Percentiles rank a stretch among this genome's conserved stretches.
Conservation (phyloP, 441 rosid species). For the Gossypium lobatum region DNA sequence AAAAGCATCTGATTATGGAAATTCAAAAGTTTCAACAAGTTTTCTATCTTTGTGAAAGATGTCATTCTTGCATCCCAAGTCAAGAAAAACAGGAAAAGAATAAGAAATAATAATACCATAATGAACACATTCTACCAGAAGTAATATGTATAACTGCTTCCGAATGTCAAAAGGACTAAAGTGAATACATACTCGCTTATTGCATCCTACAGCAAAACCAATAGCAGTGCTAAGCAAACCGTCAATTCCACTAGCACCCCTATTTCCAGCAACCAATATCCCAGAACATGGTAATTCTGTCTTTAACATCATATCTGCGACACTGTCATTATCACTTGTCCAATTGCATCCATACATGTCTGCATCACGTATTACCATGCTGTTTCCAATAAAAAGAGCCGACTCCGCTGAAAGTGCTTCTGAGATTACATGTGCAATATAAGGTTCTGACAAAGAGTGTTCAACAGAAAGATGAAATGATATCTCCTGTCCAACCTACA, state of each 20-base stretch:
- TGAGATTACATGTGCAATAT: slow-evolving; percentile 65
- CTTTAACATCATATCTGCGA: slow-evolving; percentile 35
- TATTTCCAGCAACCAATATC: slow-evolving; percentile 78
- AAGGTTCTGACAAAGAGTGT: slow-evolving; percentile 69
- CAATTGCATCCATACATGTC: slow-evolving; percentile 79
- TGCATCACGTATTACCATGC: slow-evolving; percentile 94
- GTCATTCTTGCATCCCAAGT: not conserved
- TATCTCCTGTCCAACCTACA: slow-evolving; percentile 68
- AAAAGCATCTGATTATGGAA: not conserved
- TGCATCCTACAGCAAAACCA: slow-evolving; percentile 91
- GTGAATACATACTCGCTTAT: slow-evolving; percentile 51
- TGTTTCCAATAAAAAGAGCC: slow-evolving; percentile 89
- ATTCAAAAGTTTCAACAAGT: not conserved
- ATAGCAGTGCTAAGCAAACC: slow-evolving; percentile 91
- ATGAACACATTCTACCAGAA: not conserved
- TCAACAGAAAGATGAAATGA: slow-evolving; percentile 62
- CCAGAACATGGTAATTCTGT: slow-evolving; percentile 50
- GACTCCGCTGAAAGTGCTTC: slow-evolving; percentile 49
- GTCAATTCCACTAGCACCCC: slow-evolving; percentile 99
- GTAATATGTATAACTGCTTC: not conserved
- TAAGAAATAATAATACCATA: not conserved
- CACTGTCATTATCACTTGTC: slow-evolving; percentile 23
- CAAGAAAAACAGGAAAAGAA: not conserved
- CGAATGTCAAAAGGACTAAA: slow-evolving; percentile 6
- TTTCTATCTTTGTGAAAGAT: slow-evolving; percentile 4